Conservation (phyloP, 176 grass and related monocot species). For the Oryza punctata region DNA sequence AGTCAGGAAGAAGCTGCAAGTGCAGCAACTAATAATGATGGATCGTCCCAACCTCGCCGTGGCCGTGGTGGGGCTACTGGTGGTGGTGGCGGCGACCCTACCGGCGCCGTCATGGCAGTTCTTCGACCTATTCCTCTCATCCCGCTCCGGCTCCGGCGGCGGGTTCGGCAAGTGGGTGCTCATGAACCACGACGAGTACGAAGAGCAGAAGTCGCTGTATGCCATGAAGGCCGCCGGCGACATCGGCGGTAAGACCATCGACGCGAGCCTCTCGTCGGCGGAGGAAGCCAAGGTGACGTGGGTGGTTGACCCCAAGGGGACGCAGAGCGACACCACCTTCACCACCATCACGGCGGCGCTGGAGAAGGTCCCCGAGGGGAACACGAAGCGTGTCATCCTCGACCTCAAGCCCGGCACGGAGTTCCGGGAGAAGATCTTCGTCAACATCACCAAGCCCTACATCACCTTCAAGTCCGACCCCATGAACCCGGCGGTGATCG, state of each 20-base stretch:
- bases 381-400: slow-evolving; percentile 36
- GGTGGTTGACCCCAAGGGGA: slow-evolving; percentile 31
- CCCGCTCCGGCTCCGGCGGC: background rate
- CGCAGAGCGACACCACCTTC: slow-evolving; percentile 9
- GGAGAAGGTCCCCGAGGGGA: slow-evolving; percentile 15
- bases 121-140: background rate
- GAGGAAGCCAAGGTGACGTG: slow-evolving; percentile 27
- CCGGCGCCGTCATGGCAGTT: background rate
- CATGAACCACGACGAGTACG: slow-evolving; percentile 35
- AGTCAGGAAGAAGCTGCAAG: background rate
- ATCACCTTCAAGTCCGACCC: slow-evolving; percentile 36
- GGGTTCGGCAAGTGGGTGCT: slow-evolving; percentile 27
- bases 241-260: slow-evolving; percentile 19
- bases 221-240: slow-evolving; percentile 17
- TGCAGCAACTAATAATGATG: background rate
- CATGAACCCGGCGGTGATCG: background rate
- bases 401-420: slow-evolving; percentile 35
- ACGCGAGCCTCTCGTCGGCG: slow-evolving; percentile 31
- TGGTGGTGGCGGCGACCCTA: background rate
- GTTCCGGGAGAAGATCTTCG: slow-evolving; percentile 59
- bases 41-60: background rate
- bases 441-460: slow-evolving; percentile 41
- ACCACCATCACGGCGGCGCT: slow-evolving; percentile 44
- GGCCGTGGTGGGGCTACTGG: background rate
- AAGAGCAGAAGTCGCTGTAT: background rate